Evolutionary conservation across 495 filamentous ascomycete species (phyloP).

Genomic region (Coniosporium apollinis): DNA sequence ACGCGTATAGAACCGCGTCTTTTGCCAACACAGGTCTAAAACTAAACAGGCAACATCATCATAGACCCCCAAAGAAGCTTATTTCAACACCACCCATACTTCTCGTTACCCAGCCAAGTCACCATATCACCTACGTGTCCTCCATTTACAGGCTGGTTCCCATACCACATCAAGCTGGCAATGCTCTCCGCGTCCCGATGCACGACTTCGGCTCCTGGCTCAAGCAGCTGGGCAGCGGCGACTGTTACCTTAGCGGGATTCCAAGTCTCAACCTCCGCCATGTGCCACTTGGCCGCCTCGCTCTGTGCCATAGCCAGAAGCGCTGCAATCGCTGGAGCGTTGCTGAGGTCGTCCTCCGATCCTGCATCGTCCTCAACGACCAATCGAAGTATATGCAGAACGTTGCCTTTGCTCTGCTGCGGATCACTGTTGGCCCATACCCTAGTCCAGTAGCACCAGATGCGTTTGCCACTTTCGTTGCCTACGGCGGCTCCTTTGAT

Average conservation of each 20-base stretch:
- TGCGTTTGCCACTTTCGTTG: slow-evolving; percentile 30
- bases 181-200: slow-evolving; percentile 49
- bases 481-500: slow-evolving; percentile 53
- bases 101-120: slow-evolving; percentile 83
- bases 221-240: slow-evolving; percentile 40
- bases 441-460: slow-evolving; percentile 73
- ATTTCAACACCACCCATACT: slow-evolving; percentile 77
- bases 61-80: neutral
- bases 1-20: too few relatives aligned
- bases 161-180: slow-evolving; percentile 47
- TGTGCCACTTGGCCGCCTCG: slow-evolving; percentile 39
- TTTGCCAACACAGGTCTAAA: too few relatives aligned
- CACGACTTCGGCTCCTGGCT: slow-evolving; percentile 31
- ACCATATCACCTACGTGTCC: slow-evolving; percentile 37
- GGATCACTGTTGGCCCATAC: slow-evolving; percentile 39
- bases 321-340: slow-evolving; percentile 27
- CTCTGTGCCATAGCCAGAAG: slow-evolving; percentile 36
- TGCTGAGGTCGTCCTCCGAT: slow-evolving; percentile 13
- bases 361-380: slow-evolving; percentile 45
- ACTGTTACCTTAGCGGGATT: slow-evolving; percentile 41
- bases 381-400: slow-evolving; percentile 61
- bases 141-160: too few relatives aligned
- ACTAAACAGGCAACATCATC: too few relatives aligned
- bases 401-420: slow-evolving; percentile 38
- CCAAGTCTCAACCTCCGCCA: slow-evolving; percentile 47